These are phyloP conservation scores for Trichoderma virens DNA, from an alignment of 495 filamentous ascomycete genomes.

Conservation along the genomic window DNA sequence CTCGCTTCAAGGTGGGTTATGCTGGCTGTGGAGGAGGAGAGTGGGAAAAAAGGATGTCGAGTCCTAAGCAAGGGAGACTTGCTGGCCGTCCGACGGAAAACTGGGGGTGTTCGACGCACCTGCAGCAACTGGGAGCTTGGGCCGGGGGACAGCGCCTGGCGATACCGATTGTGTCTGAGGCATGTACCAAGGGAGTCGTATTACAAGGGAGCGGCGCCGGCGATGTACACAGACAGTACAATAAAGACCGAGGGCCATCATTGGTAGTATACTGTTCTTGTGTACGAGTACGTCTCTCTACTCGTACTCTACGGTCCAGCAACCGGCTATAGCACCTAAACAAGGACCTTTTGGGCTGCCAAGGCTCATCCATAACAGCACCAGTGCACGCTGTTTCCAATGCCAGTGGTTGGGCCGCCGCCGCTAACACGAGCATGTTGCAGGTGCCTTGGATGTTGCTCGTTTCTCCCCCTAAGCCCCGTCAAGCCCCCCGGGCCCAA, in stretches of 20 bases:
- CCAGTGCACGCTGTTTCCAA: too few relatives aligned
- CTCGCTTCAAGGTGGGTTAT: neutral
- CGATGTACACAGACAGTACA: too few relatives aligned
- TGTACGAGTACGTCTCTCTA: neutral
- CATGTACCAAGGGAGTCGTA: neutral
- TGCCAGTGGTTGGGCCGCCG: slow-evolving; percentile 2
- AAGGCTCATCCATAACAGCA: neutral
- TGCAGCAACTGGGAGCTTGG: neutral
- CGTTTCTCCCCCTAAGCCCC: neutral
- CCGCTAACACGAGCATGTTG: neutral
- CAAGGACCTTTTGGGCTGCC: slow-evolving; percentile 1
- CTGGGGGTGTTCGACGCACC: slow-evolving; percentile 6
- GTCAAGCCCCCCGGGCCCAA: neutral
- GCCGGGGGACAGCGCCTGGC: neutral
- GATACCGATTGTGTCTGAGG: neutral
- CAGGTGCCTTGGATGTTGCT: neutral
- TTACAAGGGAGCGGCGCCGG: too few relatives aligned
- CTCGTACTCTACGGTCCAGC: too few relatives aligned
- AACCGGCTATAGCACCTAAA: too few relatives aligned
- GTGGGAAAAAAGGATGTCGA: neutral
- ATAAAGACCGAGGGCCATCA: neutral
- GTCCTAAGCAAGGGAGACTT: neutral
- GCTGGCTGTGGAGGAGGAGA: slow-evolving; percentile 6
- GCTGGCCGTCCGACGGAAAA: neutral
- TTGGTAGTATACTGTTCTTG: neutral